These are phyloP conservation scores for Colletotrichum cuscutae DNA, from an alignment of 2,329 filamentous ascomycete species.

Conservation along the genomic window DNA sequence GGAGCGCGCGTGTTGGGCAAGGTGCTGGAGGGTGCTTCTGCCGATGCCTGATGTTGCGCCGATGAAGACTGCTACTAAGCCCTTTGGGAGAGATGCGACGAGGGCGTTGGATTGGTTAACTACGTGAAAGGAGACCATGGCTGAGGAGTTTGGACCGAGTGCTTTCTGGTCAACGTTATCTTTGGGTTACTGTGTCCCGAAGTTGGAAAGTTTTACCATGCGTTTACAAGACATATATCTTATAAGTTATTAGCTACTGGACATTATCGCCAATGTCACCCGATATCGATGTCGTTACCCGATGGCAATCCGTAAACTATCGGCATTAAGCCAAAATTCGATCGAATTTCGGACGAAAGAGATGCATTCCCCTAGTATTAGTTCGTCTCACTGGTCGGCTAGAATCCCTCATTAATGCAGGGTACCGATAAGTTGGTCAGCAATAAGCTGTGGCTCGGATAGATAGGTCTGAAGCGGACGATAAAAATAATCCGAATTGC, in stretches of 20 bases:
- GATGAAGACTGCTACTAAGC: slow-evolving; percentile 59
- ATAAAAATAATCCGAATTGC: not conserved
- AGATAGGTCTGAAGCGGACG: no score
- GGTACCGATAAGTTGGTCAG: not conserved
- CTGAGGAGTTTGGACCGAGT: not conserved
- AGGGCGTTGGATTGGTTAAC: slow-evolving; percentile 31
- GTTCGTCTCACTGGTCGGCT: not conserved
- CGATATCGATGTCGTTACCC: not conserved
- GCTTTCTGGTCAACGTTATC: no score
- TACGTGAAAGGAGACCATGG: slow-evolving; percentile 28
- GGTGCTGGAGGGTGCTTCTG: slow-evolving; percentile 56
- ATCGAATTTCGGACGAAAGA: not conserved
- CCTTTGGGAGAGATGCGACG: slow-evolving; percentile 3
- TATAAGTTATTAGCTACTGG: not conserved
- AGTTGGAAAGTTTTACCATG: not conserved
- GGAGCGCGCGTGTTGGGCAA: slow-evolving; percentile 50
- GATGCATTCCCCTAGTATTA: not conserved
- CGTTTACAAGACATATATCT: not conserved
- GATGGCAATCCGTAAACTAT: fast-evolving
- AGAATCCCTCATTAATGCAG: not conserved
- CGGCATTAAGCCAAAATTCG: not conserved
- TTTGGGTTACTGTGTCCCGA: no score
- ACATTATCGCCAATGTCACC: not conserved
- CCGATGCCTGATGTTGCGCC: slow-evolving; percentile 68
- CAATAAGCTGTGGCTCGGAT: not conserved